These are phyloP conservation scores for Epichloe baconii DNA, from an alignment of 2,329 filamentous ascomycete genomes.

Conservation along the genomic window DNA sequence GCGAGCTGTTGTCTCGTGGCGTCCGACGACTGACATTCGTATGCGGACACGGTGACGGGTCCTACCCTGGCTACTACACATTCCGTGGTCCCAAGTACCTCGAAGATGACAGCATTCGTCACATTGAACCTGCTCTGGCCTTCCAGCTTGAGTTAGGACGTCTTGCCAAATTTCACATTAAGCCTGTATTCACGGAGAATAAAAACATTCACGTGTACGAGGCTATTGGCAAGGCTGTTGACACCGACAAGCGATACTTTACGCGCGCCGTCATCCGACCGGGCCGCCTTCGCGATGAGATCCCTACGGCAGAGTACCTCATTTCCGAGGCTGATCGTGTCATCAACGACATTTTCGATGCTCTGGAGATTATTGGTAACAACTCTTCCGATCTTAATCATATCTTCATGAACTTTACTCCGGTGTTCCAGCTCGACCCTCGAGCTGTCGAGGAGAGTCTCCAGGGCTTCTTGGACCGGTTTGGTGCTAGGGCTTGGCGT, in stretches of 20 bases:
- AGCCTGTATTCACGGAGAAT: slow-evolving; percentile 97
- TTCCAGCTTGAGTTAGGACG: slow-evolving; percentile 97
- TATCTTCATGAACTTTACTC: slow-evolving; percentile 99
- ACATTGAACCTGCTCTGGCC: slow-evolving; percentile 88
- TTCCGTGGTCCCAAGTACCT: slow-evolving; percentile 86
- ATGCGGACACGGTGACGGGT: slow-evolving; percentile 85
- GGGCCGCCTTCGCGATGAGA: slow-evolving; percentile 88
- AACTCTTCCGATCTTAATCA: slow-evolving; percentile 99
- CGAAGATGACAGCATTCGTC: slow-evolving; percentile 91
- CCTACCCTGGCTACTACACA: slow-evolving; percentile 94
- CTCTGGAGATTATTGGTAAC: slow-evolving; percentile 95
- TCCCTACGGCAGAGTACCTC: slow-evolving; percentile 95
- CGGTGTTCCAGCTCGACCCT: slow-evolving; percentile 85
- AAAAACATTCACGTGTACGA: slow-evolving; percentile 99
- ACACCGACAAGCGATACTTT: slow-evolving; percentile 97
- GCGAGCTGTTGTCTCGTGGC: slow-evolving; percentile 66
- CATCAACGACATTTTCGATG: slow-evolving; percentile 96
- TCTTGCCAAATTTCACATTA: slow-evolving; percentile 94
- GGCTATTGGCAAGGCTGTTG: slow-evolving; percentile 84
- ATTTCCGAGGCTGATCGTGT: slow-evolving; percentile 93
- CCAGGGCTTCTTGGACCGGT: slow-evolving; percentile 90
- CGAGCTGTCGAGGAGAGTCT: slow-evolving; percentile 85
- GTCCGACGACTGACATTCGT: slow-evolving; percentile 92
- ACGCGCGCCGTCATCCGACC: slow-evolving; percentile 90
- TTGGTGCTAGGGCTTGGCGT: slow-evolving; percentile 88